A percentile compares a stretch with the other conserved stretches of the same genome.
These are phyloP conservation scores for Russula brevipes DNA, from an alignment of 768 basidiomycete genomes.

Conservation along the genomic window DNA sequence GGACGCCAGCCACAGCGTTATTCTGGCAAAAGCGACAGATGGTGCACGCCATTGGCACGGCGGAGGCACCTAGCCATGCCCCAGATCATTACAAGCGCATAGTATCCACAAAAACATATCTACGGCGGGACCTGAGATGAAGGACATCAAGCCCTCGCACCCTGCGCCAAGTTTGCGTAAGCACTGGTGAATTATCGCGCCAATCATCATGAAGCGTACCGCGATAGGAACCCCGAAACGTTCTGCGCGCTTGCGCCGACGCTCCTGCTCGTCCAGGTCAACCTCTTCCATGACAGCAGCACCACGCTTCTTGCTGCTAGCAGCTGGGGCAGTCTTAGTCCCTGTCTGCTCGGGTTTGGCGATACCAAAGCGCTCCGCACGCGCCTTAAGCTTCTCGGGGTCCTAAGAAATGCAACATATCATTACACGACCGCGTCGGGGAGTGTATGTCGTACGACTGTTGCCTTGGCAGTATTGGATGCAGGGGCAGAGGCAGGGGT, in stretches of 20 bases:
- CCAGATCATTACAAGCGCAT: slow-evolving; percentile 5
- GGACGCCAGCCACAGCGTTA: no score
- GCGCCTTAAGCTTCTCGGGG: slow-evolving; percentile 44
- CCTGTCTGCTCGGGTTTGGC: slow-evolving; percentile 5
- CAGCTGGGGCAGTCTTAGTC: slow-evolving; percentile 4
- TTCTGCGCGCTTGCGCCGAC: slow-evolving; percentile 24
- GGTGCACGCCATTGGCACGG: not conserved
- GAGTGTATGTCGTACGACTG: not conserved
- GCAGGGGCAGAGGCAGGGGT: slow-evolving; percentile 23
- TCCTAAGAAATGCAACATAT: slow-evolving; percentile 13
- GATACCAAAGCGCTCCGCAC: slow-evolving; percentile 53
- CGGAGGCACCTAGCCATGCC: not conserved
- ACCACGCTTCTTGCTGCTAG: slow-evolving; percentile 30
- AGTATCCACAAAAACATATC: slow-evolving; percentile 6
- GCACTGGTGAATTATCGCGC: not conserved
- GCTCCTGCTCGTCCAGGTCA: slow-evolving; percentile 23
- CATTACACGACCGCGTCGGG: not conserved
- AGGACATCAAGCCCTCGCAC: slow-evolving; percentile 18
- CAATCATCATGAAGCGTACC: slow-evolving; percentile 2
- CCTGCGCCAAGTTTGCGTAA: slow-evolving; percentile 2
- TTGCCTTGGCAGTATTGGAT: slow-evolving; percentile 18
- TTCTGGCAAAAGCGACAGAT: not conserved
- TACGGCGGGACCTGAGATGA: not conserved
- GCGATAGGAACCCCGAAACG: slow-evolving; percentile 19
- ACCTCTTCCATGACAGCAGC: slow-evolving; percentile 38